Base-by-base conservation (phyloP, 2,329 filamentous ascomycete species). In the Coniella vitis region DNA sequence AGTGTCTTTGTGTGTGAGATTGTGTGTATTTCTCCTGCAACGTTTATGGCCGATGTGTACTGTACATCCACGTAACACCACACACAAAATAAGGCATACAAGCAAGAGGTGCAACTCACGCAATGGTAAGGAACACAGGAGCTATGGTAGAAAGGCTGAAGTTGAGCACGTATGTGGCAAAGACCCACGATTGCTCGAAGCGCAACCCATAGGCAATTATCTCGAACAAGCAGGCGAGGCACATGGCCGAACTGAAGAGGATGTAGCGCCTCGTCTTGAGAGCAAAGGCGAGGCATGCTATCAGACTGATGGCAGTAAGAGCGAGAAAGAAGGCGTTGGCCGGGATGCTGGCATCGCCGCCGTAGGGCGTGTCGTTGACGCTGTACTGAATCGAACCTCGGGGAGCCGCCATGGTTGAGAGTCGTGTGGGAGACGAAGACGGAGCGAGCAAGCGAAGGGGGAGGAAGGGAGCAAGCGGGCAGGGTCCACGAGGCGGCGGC, bases 111-210 rank as follows among this genome's bases (percentile, higher is more conserved):
- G 7, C 21, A 16, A 54, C 50, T 38, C 44, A 63, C 62, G 54
- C 58, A 48, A 55, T 54, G 3, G 61, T 60, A 25, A 65, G 37
- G 21, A 61, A 61, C 0, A 58, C 55, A 2, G 63, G 61, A 1
- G 62, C 61, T 10, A 63, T 47, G 10, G 59, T 58, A 21, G 51
- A 47, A n/a, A 53, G 19, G 13, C 48, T 48, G 12, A 45, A 53
- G 19, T 53, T 50, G 4, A 41, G 34, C 8, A 44, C 47, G 17
- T 44, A 53, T 4, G 22, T 38, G 14, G 44, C 36, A 10, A 45
- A 51, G 4, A 29, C 39, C 51, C 51, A 53, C 19, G 37, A 21
- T 21, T 51, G 48, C n/a, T n/a, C n/a, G 21, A 48, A 39, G 13
- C 48, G 45, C 19, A 53, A 32, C 13, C 48, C 40, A 17, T 47